Base-by-base conservation (phyloP, 2,329 filamentous ascomycete genomes). In the Cephalotrichum gorgonifer region DNA sequence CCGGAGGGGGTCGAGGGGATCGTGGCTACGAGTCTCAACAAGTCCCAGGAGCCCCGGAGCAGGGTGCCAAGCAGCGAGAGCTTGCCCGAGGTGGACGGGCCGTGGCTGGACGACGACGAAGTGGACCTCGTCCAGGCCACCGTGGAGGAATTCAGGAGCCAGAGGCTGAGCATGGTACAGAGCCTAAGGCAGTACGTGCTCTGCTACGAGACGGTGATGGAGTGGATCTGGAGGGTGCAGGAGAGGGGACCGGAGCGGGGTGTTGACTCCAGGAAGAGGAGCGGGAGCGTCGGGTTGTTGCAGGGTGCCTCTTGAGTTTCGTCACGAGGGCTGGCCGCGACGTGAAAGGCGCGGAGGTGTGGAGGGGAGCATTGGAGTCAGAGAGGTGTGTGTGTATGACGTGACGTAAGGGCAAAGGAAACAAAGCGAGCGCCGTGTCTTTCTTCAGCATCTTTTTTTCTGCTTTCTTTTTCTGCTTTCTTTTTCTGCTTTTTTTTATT, bases 161-260 rank as follows among this genome's bases (percentile, higher is more conserved):
- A 98, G 68, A 74, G 93, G 55, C 69, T 96, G 20, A 96, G 89
- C 65, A 98, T 97, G 90, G 91, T 98, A 41, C 93, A 97, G 66
- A 96, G 86, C 58, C 69, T 97, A 51, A 76, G 88, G 52, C 93
- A 98, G 64, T 97, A 86, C 67, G 91, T 96, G 45, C 79, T 98
- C 30, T 98, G 93, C 65, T 98, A 98, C 64, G 93, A 98, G 70
- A 94, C 87, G 38, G 76, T 97, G 6, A 70, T 94, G 49, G 91
- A 97, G 66, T 98, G 91, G 89, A 66, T 93, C 26, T 69, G 66
- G 57, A 66, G 75, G 54, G 57, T 72, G 35, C 69, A 78, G 48
- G 72, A 66, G 27, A 46, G 57, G 52, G 43, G 47, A 52, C 26
- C 20, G 41, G 2, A 20, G 33, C 2, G 45, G 30, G 3, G 8